Base-by-base conservation (phyloP, 2,329 filamentous ascomycete genomes). In the Clarireedia monteithiana region DNA sequence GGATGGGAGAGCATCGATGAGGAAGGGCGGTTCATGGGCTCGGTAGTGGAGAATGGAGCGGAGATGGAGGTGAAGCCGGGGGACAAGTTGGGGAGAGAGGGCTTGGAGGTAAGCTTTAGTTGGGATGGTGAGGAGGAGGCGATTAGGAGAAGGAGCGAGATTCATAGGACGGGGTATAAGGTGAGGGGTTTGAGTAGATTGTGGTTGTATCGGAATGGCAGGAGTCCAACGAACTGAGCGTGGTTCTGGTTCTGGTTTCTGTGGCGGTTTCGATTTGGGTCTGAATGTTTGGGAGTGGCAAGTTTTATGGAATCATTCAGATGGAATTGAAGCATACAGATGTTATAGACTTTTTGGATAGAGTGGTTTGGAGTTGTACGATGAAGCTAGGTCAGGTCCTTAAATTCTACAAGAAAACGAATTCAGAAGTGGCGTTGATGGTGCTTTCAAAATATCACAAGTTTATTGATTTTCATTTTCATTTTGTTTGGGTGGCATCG, bases 161-260 rank as follows among this genome's bases (percentile, higher is more conserved):
- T 36, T 23, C 40, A 15, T 6, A 49, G 48, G n/a, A 55, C 48
- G 20, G 39, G 40, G 12, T 73, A 81, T 44, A 78, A 73, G 64
- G 81, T 85, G 5, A 83, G 78, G 68, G 78, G 85, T 53, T 69
- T 85, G 47, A 83, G 81, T 63, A 74, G 83, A 47, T 67, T 86
- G 27, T 85, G 83, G 82, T 72, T 76, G 59, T 85, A 85, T 64
- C 72, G 81, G 50, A 84, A 85, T 63, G 83, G 83, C 2, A 71
- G 67, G 56, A 78, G 74, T 42, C 82, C 82, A 9, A 51, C 4
- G 63, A 63, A 38, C 20, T 56, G 60, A 64, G 27, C 48, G 55
- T 6, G 63, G 60, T 57, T 38, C 50, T 15, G 58, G 59, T 17
- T 12, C 24, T 24, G 9, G 23, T 3, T 20, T 53, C 2, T 26